A percentile compares a stretch with the other conserved stretches of the same genome.
These are phyloP conservation scores for Arthroderma uncinatum DNA, from an alignment of 2,329 filamentous ascomycete genomes.

Conservation along the genomic window DNA sequence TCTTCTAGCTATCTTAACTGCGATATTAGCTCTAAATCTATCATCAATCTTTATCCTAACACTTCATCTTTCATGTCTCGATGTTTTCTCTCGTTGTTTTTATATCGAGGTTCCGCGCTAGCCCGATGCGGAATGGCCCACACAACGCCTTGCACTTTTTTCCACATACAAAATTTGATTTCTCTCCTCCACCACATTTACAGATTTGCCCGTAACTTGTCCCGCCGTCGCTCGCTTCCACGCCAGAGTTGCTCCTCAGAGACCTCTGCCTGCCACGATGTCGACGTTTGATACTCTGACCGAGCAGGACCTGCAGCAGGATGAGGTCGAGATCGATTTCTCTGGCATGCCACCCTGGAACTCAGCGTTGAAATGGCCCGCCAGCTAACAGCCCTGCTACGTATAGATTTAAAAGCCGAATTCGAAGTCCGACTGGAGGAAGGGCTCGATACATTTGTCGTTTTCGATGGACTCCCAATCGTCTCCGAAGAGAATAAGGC, in stretches of 20 bases:
- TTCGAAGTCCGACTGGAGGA: slow-evolving; percentile 94
- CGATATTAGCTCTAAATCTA: too few relatives aligned
- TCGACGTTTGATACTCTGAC: slow-evolving; percentile 68
- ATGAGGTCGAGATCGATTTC: slow-evolving; percentile 88
- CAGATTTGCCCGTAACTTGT: not conserved
- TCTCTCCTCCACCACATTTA: slow-evolving; percentile 3
- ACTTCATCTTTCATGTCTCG: not conserved
- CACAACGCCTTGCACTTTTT: slow-evolving; percentile 1
- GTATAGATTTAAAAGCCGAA: slow-evolving; percentile 70
- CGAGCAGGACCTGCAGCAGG: slow-evolving; percentile 82
- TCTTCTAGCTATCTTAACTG: too few relatives aligned
- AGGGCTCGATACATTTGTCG: slow-evolving; percentile 91
- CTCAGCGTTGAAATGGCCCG: slow-evolving; percentile 10
- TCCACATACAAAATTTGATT: slow-evolving; percentile 5
- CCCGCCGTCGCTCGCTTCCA: not conserved
- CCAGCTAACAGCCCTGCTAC: slow-evolving; percentile 21
- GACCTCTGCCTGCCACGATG: not conserved
- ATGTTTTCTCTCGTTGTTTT: not conserved
- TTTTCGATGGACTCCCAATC: slow-evolving; percentile 83
- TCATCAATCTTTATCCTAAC: not conserved
- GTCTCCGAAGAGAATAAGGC: slow-evolving; percentile 84
- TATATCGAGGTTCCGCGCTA: not conserved
- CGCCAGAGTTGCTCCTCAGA: not conserved
- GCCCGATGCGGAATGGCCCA: slow-evolving; percentile 4
- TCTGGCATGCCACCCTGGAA: slow-evolving; percentile 42